phyloP scores from a whole-genome alignment of 2,329 filamentous ascomycete genomes.

The Plenodomus lindquistii region DNA sequence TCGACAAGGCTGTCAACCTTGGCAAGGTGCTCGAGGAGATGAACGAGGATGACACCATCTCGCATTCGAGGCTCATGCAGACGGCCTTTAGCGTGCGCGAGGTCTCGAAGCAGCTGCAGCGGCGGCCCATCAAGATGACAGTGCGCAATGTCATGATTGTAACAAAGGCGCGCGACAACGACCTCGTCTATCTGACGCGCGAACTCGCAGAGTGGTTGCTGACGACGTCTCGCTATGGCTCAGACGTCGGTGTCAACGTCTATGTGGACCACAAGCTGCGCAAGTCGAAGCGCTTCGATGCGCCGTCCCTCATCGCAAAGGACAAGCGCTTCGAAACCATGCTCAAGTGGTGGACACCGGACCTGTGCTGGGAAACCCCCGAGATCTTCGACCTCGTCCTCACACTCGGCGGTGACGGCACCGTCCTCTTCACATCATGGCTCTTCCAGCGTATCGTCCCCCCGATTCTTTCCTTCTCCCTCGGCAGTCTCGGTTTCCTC shows the following conservation, averaged over 20 bases:
- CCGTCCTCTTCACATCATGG: conserved; percentile 86
- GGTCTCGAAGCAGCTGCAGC: conserved; percentile 92
- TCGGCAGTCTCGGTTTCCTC: conserved; percentile 85
- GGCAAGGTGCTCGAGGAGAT: conserved; percentile 95
- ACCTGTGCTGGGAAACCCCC: conserved; percentile 89
- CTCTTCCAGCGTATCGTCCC: conserved; percentile 89
- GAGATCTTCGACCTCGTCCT: conserved; percentile 95
- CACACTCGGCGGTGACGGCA: conserved; percentile 84
- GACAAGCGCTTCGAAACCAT: conserved; percentile 78
- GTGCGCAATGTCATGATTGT: conserved; percentile 98
- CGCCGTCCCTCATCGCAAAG: conserved; percentile 70
- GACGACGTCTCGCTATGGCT: conserved; percentile 84
- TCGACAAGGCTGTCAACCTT: conserved; percentile 94
- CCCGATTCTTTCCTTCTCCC: conserved; percentile 80
- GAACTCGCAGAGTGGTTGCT: conserved; percentile 89
- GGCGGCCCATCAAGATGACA: conserved; percentile 86
- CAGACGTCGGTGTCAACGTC: conserved; percentile 88
- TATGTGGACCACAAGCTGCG: conserved; percentile 97
- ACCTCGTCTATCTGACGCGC: conserved; percentile 83
- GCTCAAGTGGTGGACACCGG: conserved; percentile 94
- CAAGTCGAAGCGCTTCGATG: conserved; percentile 85
- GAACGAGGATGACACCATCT: conserved; percentile 82
- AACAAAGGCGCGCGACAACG: conserved; percentile 95
- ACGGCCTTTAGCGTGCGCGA: conserved; percentile 94
- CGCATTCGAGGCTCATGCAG: conserved; percentile 90